phyloP scores from a whole-genome alignment of 257 asterid genomes.

The Solanum chiquidenum region DNA sequence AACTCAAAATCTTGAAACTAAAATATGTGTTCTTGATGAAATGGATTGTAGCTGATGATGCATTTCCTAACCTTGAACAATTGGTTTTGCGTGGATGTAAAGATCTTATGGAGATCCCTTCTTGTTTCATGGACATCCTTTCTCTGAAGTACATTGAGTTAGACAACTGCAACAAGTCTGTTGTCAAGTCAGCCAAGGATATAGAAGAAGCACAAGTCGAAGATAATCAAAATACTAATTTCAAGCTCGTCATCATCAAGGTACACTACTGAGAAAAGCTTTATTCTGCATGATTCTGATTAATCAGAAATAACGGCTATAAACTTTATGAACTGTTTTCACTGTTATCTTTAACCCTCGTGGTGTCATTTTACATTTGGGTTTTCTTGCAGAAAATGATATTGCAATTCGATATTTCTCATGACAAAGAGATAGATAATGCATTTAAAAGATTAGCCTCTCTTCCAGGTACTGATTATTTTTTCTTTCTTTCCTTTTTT shows the following conservation, averaged over 20 bases:
- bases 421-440: accelerated
- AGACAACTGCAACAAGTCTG: not conserved
- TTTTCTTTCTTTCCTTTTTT: not conserved
- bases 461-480: not conserved
- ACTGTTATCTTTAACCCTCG: not conserved
- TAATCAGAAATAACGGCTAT: not conserved
- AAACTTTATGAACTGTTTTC: not conserved
- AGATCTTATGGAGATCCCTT: no score
- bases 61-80: not conserved
- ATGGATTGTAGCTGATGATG: not conserved
- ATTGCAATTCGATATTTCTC: not conserved
- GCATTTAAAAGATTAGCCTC: no score
- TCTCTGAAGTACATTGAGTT: not conserved
- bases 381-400: not conserved
- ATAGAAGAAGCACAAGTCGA: not conserved
- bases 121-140: not conserved
- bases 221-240: no score
- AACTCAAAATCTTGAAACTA: not conserved
- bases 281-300: no score
- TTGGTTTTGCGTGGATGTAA: not conserved
- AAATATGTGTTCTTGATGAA: not conserved
- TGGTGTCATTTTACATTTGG: not conserved
- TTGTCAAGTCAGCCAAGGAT: not conserved
- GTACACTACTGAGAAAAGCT: no score
- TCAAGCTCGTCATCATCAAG: no score